Evolutionary conservation across 768 basidiomycete species (phyloP).

Genomic region (Mycena latifolia): DNA sequence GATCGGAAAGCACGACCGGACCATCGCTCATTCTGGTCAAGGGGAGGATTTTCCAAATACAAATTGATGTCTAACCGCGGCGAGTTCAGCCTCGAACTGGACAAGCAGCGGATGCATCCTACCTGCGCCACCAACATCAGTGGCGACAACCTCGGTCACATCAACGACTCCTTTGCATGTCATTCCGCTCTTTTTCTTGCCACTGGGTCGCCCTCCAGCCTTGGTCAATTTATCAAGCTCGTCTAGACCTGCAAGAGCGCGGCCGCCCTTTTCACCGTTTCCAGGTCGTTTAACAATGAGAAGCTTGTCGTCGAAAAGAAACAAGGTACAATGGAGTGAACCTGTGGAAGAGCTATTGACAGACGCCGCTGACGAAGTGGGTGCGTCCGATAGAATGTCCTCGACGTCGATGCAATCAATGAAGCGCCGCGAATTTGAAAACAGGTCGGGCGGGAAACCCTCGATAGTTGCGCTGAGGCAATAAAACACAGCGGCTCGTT

Average conservation of each 20-base stretch:
- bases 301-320: conserved; percentile 95
- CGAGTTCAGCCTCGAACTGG: conserved; percentile 5
- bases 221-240: conserved; percentile 81
- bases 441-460: conserved; percentile 91
- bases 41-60: conserved; percentile 85
- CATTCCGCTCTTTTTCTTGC: conserved; percentile 85
- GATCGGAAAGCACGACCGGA: conserved; percentile 87
- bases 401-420: conserved; percentile 96
- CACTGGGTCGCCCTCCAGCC: conserved; percentile 68
- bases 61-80: conserved; percentile 80
- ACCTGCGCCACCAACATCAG: conserved; percentile 91
- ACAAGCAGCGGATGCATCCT: conserved; percentile 40
- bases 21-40: conserved; percentile 90
- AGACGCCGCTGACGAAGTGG: conserved; percentile 57
- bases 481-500: conserved; percentile 89
- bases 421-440: conserved; percentile 88
- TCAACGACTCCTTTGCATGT: conserved; percentile 89
- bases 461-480: conserved; percentile 88
- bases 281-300: conserved; percentile 90
- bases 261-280: conserved; percentile 82
- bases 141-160: conserved; percentile 84
- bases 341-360: conserved; percentile 55
- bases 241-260: conserved; percentile 79
- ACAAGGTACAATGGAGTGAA: conserved; percentile 85
- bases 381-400: conserved; percentile 72